phyloP scores from a whole-genome alignment of 345 rosid species.

The Bretschneidera sinensis region DNA sequence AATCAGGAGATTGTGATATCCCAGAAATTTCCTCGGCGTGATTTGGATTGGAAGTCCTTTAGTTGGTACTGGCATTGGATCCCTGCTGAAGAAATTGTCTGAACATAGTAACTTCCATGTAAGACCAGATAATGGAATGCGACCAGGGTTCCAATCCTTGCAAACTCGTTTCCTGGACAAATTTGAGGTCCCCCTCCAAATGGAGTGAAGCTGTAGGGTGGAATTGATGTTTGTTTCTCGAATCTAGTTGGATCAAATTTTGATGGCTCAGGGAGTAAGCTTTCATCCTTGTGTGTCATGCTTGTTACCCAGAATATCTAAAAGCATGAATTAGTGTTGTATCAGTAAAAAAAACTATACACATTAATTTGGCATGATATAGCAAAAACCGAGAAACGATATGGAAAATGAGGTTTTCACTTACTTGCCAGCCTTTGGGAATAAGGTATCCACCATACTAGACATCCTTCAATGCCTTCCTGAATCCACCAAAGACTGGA shows the following conservation, averaged over 20 bases:
- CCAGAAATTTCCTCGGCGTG: conserved; percentile 18
- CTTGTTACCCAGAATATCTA: conserved; percentile 43
- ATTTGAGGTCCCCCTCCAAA: conserved; percentile 49
- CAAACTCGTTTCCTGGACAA: conserved; percentile 55
- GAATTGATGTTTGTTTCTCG: conserved; percentile 37
- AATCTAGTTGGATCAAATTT: conserved; percentile 45
- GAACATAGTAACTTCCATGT: conserved; percentile 34
- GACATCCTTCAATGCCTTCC: conserved; percentile 38
- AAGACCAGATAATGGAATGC: conserved; percentile 40
- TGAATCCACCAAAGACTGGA: conserved; percentile 46
- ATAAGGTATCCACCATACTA: conserved; percentile 37
- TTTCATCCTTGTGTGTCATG: conserved; percentile 46
- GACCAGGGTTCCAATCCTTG: conserved; percentile 44
- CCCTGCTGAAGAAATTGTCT: conserved; percentile 33
- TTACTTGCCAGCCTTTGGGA: conserved; percentile 54
- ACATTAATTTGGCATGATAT: too few relatives aligned
- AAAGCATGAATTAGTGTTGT: not conserved
- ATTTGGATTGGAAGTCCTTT: conserved; percentile 37
- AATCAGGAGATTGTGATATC: not conserved
- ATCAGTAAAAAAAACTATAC: not conserved
- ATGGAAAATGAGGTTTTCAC: conserved; percentile 3
- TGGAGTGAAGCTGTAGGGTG: conserved; percentile 44
- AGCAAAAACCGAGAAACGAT: not conserved
- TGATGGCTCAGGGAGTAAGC: conserved; percentile 39
- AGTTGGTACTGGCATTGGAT: conserved; percentile 45